These are phyloP conservation scores for Xylariomycetidae sp. DNA, from an alignment of 2,329 filamentous ascomycete species.

Conservation along the genomic window DNA sequence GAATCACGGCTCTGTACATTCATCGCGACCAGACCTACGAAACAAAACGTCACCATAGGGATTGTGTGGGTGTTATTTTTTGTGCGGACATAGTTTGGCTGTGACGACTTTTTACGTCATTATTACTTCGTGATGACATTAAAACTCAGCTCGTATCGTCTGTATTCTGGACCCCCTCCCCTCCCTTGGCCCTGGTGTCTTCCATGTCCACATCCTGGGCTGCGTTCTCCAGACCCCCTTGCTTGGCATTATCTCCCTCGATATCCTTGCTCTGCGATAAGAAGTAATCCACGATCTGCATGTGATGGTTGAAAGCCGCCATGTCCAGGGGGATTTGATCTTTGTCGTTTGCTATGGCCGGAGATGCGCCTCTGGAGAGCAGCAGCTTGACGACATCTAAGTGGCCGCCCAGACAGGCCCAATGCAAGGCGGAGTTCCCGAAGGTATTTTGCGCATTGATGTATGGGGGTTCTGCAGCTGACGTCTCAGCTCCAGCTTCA, in stretches of 20 bases:
- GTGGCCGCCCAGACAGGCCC: conserved; percentile 88
- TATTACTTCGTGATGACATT: no score
- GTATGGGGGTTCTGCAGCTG: conserved; percentile 39
- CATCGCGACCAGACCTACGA: no score
- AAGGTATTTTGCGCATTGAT: conserved; percentile 70
- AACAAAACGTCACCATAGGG: no score
- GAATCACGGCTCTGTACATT: no score
- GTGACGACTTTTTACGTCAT: no score
- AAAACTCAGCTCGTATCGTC: conserved; percentile 3
- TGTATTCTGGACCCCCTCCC: conserved; percentile 2
- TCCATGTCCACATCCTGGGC: conserved; percentile 27
- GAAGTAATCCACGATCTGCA: conserved; percentile 59
- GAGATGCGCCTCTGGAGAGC: conserved; percentile 70
- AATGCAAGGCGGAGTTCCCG: conserved; percentile 90
- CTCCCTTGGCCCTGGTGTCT: conserved; percentile 10
- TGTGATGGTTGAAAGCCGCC: conserved; percentile 66
- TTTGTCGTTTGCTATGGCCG: conserved; percentile 73
- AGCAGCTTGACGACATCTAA: conserved; percentile 74
- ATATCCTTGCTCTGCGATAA: conserved; percentile 42
- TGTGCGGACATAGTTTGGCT: no score
- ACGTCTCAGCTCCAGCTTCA: conserved; percentile 37
- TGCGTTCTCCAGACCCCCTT: conserved; percentile 34
- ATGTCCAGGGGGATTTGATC: conserved; percentile 78
- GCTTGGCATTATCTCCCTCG: conserved; percentile 42
- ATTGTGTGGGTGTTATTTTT: no score